These are phyloP conservation scores for Geosmithia putterillii DNA, from an alignment of 2,329 filamentous ascomycete genomes.

Conservation along the genomic window DNA sequence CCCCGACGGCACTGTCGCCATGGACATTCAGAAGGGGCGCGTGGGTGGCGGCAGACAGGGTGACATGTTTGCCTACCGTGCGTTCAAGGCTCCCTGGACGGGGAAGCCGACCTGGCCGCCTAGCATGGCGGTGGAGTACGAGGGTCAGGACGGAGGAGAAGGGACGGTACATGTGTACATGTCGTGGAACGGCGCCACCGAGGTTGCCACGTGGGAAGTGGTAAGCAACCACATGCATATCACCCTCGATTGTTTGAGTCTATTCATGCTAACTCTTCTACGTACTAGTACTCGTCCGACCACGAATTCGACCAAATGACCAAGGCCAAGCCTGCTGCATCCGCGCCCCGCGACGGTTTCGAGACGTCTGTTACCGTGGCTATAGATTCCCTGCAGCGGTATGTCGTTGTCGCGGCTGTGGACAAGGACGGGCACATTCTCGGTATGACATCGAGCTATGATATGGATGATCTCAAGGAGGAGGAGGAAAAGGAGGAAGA, in stretches of 20 bases:
- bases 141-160: constrained; percentile 11
- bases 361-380: constrained; percentile 11
- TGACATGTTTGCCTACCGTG: constrained; percentile 16
- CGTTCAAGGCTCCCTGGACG: constrained; percentile 13
- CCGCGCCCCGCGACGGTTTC: constrained; percentile 13
- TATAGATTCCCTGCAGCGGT: constrained; percentile 4
- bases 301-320: neutral
- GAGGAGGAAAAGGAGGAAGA: neutral
- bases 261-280: neutral
- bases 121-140: constrained; percentile 12
- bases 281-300: neutral
- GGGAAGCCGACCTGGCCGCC: constrained; percentile 15
- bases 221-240: too few species aligned
- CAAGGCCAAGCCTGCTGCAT: constrained; percentile 1
- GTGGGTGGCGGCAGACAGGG: constrained; percentile 8
- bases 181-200: constrained; percentile 18
- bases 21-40: constrained; percentile 13
- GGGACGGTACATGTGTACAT: too few species aligned
- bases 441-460: constrained; percentile 12
- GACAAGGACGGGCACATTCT: constrained; percentile 10
- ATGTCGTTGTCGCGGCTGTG: constrained; percentile 13
- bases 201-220: constrained; percentile 11
- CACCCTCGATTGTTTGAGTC: neutral
- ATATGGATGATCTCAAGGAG: constrained; percentile 6
- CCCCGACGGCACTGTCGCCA: constrained; percentile 10